Percentiles rank a stretch among this genome's conserved stretches.
Evolutionary conservation across 208 protist genomes (phyloP).

Genomic region (Acanthamoeba lenticulata): DNA sequence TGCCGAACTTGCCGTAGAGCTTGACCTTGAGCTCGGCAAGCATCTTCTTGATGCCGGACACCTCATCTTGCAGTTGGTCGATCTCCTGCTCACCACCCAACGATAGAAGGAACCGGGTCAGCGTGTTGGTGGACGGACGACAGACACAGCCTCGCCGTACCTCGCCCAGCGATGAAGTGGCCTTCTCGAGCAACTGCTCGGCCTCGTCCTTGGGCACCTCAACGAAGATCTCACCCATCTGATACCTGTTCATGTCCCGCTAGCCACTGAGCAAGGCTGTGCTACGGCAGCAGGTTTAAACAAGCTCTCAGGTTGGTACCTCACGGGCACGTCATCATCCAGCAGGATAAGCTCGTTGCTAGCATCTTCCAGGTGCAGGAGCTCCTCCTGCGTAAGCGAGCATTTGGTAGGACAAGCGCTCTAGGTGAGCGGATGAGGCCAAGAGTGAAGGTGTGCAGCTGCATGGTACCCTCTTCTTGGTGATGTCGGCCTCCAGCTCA

Average conservation of each 20-base stretch:
- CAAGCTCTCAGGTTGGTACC: background rate
- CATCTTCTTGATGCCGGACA: conserved; percentile 50
- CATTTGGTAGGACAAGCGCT: background rate
- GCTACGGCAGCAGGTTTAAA: background rate
- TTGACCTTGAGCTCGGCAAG: conserved; percentile 69
- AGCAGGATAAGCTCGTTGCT: conserved; percentile 61
- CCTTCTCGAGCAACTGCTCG: conserved; percentile 46
- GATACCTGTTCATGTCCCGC: conserved; percentile 28
- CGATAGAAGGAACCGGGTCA: background rate
- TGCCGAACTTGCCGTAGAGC: conserved; percentile 70
- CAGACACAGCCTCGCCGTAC: background rate
- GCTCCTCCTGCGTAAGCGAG: conserved; percentile 6
- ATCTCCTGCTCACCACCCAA: background rate
- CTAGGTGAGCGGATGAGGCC: too few species aligned
- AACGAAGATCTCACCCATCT: conserved; percentile 68
- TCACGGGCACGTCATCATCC: conserved; percentile 37
- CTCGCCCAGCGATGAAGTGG: conserved; percentile 5
- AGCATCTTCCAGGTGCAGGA: conserved; percentile 42
- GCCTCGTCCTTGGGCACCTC: conserved; percentile 47
- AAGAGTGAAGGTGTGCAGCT: background rate
- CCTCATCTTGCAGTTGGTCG: background rate
- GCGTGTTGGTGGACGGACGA: background rate
- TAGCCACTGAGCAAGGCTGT: too few species aligned
- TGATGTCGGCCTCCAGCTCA: conserved; percentile 52
- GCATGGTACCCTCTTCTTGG: background rate